Conservation (phyloP, 352 stramenopile genomes). For the Achlya hypogyna region DNA sequence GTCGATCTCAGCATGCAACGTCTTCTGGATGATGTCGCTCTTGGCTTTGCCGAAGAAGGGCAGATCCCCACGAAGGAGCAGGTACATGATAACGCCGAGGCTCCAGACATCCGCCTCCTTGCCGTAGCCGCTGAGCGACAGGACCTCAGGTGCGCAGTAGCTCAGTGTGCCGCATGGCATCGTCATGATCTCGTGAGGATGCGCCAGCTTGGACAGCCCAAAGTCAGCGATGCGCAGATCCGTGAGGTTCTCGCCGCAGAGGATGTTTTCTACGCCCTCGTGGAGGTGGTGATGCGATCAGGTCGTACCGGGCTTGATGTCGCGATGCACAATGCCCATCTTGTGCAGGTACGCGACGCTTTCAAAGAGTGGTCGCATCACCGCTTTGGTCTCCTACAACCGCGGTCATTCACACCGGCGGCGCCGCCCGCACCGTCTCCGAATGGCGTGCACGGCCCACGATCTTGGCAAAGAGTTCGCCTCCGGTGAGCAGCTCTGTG, state of each 20-base stretch:
- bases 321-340: slow-evolving; percentile 85
- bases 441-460: slow-evolving; percentile 80
- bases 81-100: slow-evolving; percentile 89
- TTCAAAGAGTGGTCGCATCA: slow-evolving; percentile 84
- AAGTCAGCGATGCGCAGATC: slow-evolving; percentile 91
- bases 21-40: slow-evolving; percentile 90
- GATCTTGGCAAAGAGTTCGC: slow-evolving; percentile 96
- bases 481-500: slow-evolving; percentile 94
- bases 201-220: slow-evolving; percentile 87
- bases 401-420: background rate
- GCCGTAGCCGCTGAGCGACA: slow-evolving; percentile 81
- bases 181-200: slow-evolving; percentile 89
- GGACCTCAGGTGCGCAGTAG: slow-evolving; percentile 91
- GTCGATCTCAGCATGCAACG: slow-evolving; percentile 75
- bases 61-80: slow-evolving; percentile 80
- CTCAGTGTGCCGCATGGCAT: slow-evolving; percentile 89
- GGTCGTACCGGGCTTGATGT: slow-evolving; percentile 57
- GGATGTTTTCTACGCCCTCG: slow-evolving; percentile 57
- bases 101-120: slow-evolving; percentile 89
- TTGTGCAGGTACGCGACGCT: slow-evolving; percentile 87
- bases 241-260: slow-evolving; percentile 79
- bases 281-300: background rate
- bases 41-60: slow-evolving; percentile 89
- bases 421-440: slow-evolving; percentile 36
- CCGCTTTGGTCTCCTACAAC: slow-evolving; percentile 57